Evolutionary conservation across 139 green algal species (phyloP), one percentile per base, ranked within the genome.

Genomic region (Volvox africanus): DNA sequence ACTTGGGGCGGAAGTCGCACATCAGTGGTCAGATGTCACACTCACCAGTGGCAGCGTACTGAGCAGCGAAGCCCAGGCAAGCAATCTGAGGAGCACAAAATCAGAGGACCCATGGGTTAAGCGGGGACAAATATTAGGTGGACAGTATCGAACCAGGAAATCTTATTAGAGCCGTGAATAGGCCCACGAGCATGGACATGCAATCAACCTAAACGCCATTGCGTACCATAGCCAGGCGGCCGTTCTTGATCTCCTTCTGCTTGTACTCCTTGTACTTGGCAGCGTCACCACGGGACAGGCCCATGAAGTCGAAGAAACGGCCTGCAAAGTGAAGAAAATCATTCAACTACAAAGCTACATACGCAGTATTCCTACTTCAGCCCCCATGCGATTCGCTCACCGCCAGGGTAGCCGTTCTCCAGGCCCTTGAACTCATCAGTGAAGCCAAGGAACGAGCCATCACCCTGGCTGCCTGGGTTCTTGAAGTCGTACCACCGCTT

Each of bases 181-280:
- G 9, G 5, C 44, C 44, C 44, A 14, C 44, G 44, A 14, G 44
- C 44, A 14, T 55, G 44, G 44, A 55, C 44, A 55, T 55, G 44
- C 5, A 55, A 9, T 55, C 44, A 55, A 55, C 44, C 44, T 9
- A 55, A 55, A 55, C 24, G 65, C 65, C 65, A 6, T 20, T 35
- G 71, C 71, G 12, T 37, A 89, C 85, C 97, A 98, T 97, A 69
- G 97, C 97, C 30, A 99, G 93, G 89, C 97, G 96, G 80, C 96
- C 97, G 93, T 99, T 99, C 92, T 97, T 97, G 93, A 99, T 95
- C 94, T 99, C 97, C 88, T 98, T 98, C 75, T 94, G 61, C 95
- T 99, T 97, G 93, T 97, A 96, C 93, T 97, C 87, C 76, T 95
- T 91, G 90, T 96, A 93, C 91, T 93, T 84, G 30, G 94, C 87